phyloP scores from a whole-genome alignment of 768 basidiomycete genomes.

The Agrocybe chaxingu region DNA sequence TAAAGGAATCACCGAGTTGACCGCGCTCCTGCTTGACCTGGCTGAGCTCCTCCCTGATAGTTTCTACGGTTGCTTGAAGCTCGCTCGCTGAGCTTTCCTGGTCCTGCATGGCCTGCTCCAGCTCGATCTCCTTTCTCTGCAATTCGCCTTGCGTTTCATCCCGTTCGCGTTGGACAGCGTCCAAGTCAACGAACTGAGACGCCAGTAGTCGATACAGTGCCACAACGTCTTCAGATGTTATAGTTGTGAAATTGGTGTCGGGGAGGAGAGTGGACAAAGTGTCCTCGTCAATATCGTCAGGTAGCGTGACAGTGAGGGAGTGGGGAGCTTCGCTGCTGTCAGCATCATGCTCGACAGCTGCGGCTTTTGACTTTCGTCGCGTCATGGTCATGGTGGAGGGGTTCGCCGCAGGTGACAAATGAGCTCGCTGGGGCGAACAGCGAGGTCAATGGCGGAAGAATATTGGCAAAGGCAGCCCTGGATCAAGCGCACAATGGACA shows the following conservation, averaged over 20 bases:
- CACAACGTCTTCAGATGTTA: slow-evolving; percentile 57
- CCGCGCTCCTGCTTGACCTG: slow-evolving; percentile 60
- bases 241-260: slow-evolving; percentile 51
- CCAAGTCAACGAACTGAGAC: slow-evolving; percentile 52
- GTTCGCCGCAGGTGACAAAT: slow-evolving; percentile 9
- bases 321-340: slow-evolving; percentile 33
- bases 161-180: slow-evolving; percentile 55
- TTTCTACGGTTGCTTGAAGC: slow-evolving; percentile 49
- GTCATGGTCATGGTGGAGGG: slow-evolving; percentile 41
- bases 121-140: slow-evolving; percentile 74
- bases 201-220: slow-evolving; percentile 61
- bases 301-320: slow-evolving; percentile 44
- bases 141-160: slow-evolving; percentile 68
- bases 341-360: slow-evolving; percentile 31
- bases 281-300: slow-evolving; percentile 66
- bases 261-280: slow-evolving; percentile 59
- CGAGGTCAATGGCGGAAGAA: slow-evolving; percentile 27
- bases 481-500: slow-evolving; percentile 17
- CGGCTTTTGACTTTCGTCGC: slow-evolving; percentile 59
- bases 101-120: slow-evolving; percentile 83
- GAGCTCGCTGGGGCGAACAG: slow-evolving; percentile 33
- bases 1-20: slow-evolving; percentile 47
- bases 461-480: slow-evolving; percentile 2
- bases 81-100: slow-evolving; percentile 61
- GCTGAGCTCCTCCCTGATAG: slow-evolving; percentile 52